Conservation (phyloP, 2,329 filamentous ascomycete genomes). For the Colletotrichum musicola region DNA sequence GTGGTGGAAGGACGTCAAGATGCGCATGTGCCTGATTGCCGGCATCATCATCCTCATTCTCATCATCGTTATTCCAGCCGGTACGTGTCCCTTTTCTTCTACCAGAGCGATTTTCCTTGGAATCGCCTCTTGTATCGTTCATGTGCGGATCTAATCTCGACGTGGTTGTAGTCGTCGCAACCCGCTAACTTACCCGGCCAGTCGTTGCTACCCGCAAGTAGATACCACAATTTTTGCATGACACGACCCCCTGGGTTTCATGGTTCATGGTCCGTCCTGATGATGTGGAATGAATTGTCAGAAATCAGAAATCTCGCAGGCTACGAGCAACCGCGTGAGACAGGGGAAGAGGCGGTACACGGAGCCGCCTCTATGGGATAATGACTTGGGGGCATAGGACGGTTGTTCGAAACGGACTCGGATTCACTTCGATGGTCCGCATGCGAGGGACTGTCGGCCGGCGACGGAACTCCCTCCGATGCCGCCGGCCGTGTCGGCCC, state of each 20-base stretch:
- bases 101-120: constrained; percentile 19
- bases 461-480: constrained; percentile 19
- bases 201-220: constrained; percentile 58
- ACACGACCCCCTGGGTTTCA: constrained; percentile 42
- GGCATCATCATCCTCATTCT: constrained; percentile 93
- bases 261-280: constrained; percentile 38
- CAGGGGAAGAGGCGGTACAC: constrained; percentile 26
- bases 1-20: constrained; percentile 99
- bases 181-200: constrained; percentile 47
- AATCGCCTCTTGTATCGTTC: constrained; percentile 33
- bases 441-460: constrained; percentile 19
- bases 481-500: constrained; percentile 19
- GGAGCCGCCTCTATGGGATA: constrained; percentile 32
- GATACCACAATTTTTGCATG: constrained; percentile 39
- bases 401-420: constrained; percentile 47
- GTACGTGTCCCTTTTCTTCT: constrained; percentile 65
- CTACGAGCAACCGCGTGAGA: constrained; percentile 37
- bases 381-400: constrained; percentile 44
- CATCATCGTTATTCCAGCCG: constrained; percentile 93
- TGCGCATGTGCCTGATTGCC: constrained; percentile 95
- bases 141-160: constrained; percentile 24
- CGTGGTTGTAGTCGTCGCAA: constrained; percentile 51
- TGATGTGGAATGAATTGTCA: constrained; percentile 38
- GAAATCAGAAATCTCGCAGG: constrained; percentile 39
- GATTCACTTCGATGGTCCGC: constrained; percentile 35